A percentile compares a stretch with the other conserved stretches of the same genome.
These are phyloP conservation scores for Trichosporon coremiiforme DNA, from an alignment of 1,284 basidiomycete genomes.

Conservation along the genomic window DNA sequence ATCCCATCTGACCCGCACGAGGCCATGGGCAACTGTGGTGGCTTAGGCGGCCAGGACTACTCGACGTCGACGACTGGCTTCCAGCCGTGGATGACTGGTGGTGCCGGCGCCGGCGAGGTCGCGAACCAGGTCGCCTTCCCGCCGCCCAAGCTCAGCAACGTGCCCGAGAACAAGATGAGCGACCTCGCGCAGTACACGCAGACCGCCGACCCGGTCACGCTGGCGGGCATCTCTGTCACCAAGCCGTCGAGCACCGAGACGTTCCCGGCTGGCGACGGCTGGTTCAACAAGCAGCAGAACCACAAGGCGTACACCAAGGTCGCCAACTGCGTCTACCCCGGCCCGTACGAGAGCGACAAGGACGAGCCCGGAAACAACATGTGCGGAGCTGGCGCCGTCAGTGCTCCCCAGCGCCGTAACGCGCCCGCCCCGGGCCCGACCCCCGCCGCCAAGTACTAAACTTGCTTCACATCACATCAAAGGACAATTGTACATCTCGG, in stretches of 20 bases:
- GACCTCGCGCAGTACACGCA: constrained; percentile 57
- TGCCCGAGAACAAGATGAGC: constrained; percentile 47
- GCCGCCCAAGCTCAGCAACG: constrained; percentile 46
- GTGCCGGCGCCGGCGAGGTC: constrained; percentile 65
- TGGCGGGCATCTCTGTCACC: constrained; percentile 58
- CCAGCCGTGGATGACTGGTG: constrained; percentile 74
- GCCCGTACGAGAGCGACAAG: constrained; percentile 20
- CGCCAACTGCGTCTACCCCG: constrained; percentile 26
- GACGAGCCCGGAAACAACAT: not conserved
- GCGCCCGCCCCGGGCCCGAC: constrained; percentile 1
- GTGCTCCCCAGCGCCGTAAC: not conserved
- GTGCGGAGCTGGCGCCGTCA: constrained; percentile 24
- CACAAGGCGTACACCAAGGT: constrained; percentile 33
- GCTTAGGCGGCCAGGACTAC: constrained; percentile 57
- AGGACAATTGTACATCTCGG: constrained; percentile 12
- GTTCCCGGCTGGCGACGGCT: constrained; percentile 69
- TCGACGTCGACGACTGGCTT: constrained; percentile 11
- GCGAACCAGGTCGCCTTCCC: constrained; percentile 47
- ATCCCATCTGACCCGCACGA: constrained; percentile 79
- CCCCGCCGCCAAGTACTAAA: constrained; percentile 9
- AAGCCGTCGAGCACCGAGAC: constrained; percentile 64
- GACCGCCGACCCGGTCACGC: constrained; percentile 54
- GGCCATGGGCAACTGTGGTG: constrained; percentile 66
- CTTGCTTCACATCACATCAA: not conserved
- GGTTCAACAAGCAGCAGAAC: constrained; percentile 69